Conservation (phyloP, 345 rosid genomes). For the Draba incana region DNA sequence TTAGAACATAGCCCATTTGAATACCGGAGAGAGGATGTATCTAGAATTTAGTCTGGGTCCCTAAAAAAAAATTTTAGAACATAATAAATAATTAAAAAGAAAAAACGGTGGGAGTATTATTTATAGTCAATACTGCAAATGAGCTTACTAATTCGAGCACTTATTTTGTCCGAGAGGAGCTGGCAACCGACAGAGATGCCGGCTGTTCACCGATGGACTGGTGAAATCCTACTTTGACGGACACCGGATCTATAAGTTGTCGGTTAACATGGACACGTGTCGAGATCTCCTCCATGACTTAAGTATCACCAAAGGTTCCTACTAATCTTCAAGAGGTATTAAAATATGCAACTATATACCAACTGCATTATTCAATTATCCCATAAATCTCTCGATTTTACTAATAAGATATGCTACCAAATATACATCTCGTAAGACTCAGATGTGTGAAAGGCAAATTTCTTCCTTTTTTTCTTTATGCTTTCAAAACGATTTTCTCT, state of each 20-base stretch:
- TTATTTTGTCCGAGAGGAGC: conserved; percentile 51
- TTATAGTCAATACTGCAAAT: too few species aligned
- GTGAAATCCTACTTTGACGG: conserved; percentile 29
- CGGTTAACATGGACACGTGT: conserved; percentile 58
- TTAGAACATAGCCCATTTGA: too few species aligned
- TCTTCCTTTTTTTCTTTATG: too few species aligned
- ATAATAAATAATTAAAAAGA: too few species aligned
- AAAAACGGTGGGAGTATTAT: too few species aligned
- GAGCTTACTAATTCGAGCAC: neutral
- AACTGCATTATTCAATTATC: neutral
- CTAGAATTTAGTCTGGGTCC: too few species aligned
- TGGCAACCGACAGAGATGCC: conserved; percentile 76
- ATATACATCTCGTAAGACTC: too few species aligned
- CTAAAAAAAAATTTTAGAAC: too few species aligned
- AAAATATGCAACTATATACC: neutral
- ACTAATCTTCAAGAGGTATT: neutral
- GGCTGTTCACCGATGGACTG: conserved; percentile 40
- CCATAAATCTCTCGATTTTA: neutral
- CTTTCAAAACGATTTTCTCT: too few species aligned
- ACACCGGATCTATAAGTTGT: conserved; percentile 59
- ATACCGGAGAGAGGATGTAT: too few species aligned
- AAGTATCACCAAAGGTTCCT: neutral
- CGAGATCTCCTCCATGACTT: neutral
- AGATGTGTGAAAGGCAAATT: too few species aligned
- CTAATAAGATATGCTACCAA: too few species aligned